Conservation (phyloP, 192 early-diverging fungal species). For the Coemansia sp. region DNA sequence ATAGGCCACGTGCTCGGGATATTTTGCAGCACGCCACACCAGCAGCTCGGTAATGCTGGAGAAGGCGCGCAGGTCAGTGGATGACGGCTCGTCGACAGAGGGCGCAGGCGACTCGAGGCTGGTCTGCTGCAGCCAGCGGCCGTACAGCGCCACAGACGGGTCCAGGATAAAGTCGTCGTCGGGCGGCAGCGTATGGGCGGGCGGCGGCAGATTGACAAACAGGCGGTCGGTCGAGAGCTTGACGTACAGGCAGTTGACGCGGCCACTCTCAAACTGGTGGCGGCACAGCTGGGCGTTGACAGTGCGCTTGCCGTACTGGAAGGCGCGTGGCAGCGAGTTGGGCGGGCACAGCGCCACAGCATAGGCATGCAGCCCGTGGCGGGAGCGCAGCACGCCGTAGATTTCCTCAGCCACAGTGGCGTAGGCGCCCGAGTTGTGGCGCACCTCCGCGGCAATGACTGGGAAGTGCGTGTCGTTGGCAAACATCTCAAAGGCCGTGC, state of each 20-base stretch:
- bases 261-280: slow-evolving; percentile 67
- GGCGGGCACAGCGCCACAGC: slow-evolving; percentile 63
- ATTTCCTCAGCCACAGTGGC: slow-evolving; percentile 63
- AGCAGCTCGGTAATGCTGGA: slow-evolving; percentile 72
- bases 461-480: slow-evolving; percentile 77
- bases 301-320: slow-evolving; percentile 70
- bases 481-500: slow-evolving; percentile 67
- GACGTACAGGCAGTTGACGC: slow-evolving; percentile 60
- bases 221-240: slow-evolving; percentile 65
- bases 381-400: slow-evolving; percentile 57
- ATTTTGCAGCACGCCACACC: slow-evolving; percentile 68
- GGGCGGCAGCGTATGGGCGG: slow-evolving; percentile 54
- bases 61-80: slow-evolving; percentile 71
- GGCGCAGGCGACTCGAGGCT: slow-evolving; percentile 68
- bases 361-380: slow-evolving; percentile 70
- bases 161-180: slow-evolving; percentile 17
- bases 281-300: slow-evolving; percentile 71
- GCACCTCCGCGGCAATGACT: slow-evolving; percentile 72
- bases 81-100: slow-evolving; percentile 73
- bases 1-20: slow-evolving; percentile 70
- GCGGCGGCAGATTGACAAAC: slow-evolving; percentile 65
- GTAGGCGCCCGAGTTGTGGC: slow-evolving; percentile 56
- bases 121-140: slow-evolving; percentile 69
- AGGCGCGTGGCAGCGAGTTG: slow-evolving; percentile 67
- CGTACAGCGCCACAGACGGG: slow-evolving; percentile 46